A percentile compares a stretch with the other conserved stretches of the same genome.
Conservation (phyloP, 768 basidiomycete genomes). For the Suillus brevipes region DNA sequence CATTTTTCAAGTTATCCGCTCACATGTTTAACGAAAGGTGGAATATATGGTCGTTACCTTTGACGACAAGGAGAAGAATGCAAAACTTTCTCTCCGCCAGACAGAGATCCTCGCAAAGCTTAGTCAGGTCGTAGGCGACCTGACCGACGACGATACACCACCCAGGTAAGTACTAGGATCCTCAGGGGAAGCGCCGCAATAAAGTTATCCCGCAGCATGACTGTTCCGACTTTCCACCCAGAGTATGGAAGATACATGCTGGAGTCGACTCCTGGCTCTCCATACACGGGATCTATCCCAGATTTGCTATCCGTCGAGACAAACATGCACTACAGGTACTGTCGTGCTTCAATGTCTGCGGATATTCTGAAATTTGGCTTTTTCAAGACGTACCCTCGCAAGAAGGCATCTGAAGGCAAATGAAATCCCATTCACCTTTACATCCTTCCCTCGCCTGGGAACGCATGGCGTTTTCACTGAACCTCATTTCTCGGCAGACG, state of each 20-base stretch:
- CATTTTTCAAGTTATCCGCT: not conserved
- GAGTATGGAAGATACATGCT: constrained; percentile 99
- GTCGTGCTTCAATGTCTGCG: not conserved
- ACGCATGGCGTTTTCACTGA: constrained; percentile 90
- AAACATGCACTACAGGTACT: constrained; percentile 91
- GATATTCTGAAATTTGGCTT: not conserved
- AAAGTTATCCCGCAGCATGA: constrained; percentile 43
- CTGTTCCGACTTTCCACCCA: constrained; percentile 91
- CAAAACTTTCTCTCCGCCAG: constrained; percentile 90
- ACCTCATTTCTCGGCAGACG: constrained; percentile 73
- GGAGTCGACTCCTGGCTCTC: constrained; percentile 94
- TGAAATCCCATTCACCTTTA: constrained; percentile 90
- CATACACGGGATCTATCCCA: constrained; percentile 84
- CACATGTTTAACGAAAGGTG: constrained; percentile 49
- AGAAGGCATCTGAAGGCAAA: constrained; percentile 79
- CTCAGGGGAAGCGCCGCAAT: constrained; percentile 1
- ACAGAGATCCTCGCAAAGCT: constrained; percentile 89
- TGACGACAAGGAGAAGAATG: constrained; percentile 75
- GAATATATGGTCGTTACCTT: constrained; percentile 95
- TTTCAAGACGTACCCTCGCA: constrained; percentile 73
- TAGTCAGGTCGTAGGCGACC: constrained; percentile 62
- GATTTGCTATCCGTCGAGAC: constrained; percentile 88
- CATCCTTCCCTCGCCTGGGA: constrained; percentile 93
- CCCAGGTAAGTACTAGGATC: constrained; percentile 49
- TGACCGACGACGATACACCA: constrained; percentile 50